A percentile compares a stretch with the other conserved stretches of the same genome.
Evolutionary conservation across 306 rosid species (phyloP).

Genomic region (Vigna nakashimae): DNA sequence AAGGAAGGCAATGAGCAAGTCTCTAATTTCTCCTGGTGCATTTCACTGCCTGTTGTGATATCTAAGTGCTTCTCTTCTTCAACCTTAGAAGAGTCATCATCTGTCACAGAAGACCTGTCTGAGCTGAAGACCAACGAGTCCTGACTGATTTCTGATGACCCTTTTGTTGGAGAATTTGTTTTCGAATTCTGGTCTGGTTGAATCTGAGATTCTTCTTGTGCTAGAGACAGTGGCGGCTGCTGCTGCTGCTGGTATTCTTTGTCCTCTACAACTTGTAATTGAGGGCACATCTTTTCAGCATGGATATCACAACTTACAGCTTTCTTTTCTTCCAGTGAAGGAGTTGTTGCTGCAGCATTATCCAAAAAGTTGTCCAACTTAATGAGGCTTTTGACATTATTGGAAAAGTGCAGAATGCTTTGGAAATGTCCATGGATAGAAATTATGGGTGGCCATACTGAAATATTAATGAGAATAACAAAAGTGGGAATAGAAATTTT

Average conservation of each 20-base stretch:
- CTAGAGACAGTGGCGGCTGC: constrained; percentile 21
- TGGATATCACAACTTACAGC: constrained; percentile 15
- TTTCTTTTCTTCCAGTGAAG: constrained; percentile 44
- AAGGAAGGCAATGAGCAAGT: constrained; percentile 46
- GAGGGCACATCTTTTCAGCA: constrained; percentile 36
- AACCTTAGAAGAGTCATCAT: constrained; percentile 58
- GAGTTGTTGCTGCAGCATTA: constrained; percentile 46
- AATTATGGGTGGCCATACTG: constrained; percentile 50
- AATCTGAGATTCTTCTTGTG: constrained; percentile 40
- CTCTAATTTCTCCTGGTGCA: constrained; percentile 39
- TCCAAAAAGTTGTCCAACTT: constrained; percentile 10
- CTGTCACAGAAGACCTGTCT: constrained; percentile 61
- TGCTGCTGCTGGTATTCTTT: constrained; percentile 40
- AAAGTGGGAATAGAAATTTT: constrained; percentile 14
- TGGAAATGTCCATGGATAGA: constrained; percentile 33
- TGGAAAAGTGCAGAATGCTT: constrained; percentile 14
- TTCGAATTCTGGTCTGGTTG: constrained; percentile 31
- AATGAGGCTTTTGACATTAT: constrained; percentile 27
- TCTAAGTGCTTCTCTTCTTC: constrained; percentile 50
- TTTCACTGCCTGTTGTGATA: constrained; percentile 13
- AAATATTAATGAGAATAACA: constrained; percentile 32
- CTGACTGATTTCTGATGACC: constrained; percentile 58
- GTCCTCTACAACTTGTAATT: constrained; percentile 33
- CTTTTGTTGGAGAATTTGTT: constrained; percentile 41
- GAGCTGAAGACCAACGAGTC: constrained; percentile 61